These are phyloP conservation scores for Castanopsis chinensis DNA, from an alignment of 306 rosid genomes.

Conservation along the genomic window DNA sequence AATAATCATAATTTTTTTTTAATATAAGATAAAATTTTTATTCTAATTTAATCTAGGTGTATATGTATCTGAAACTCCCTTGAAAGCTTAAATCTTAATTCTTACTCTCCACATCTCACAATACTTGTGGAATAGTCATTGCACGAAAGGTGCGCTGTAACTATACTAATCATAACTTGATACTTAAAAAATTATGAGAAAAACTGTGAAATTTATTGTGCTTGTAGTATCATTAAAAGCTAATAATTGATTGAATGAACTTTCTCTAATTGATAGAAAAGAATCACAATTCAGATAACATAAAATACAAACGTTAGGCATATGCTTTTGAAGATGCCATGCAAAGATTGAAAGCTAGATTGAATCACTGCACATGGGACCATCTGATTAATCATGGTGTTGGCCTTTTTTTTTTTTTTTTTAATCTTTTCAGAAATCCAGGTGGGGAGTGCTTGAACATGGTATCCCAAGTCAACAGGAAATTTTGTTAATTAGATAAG, in stretches of 20 bases:
- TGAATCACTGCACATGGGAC: slow-evolving; percentile 28
- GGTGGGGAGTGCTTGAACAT: slow-evolving; percentile 22
- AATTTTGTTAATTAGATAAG: background rate
- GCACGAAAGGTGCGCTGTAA: accelerated
- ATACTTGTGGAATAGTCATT: too few species aligned
- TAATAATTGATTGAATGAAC: background rate
- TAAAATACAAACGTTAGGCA: slow-evolving; percentile 25
- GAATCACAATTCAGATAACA: background rate
- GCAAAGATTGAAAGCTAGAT: slow-evolving; percentile 13
- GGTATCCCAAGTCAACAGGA: background rate
- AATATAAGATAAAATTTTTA: too few species aligned
- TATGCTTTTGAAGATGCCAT: slow-evolving; percentile 47
- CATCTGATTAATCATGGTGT: slow-evolving; percentile 10
- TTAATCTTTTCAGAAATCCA: background rate
- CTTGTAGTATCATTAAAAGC: too few species aligned
- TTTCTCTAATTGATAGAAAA: background rate
- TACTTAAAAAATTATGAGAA: too few species aligned
- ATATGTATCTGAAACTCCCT: too few species aligned
- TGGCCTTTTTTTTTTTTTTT: background rate
- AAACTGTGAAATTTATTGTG: too few species aligned
- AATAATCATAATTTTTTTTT: too few species aligned
- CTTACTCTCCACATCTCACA: too few species aligned
- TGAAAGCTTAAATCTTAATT: too few species aligned
- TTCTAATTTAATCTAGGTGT: accelerated
- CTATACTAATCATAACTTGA: too few species aligned